These are phyloP conservation scores for Isabelozyma heimii DNA, from an alignment of 805 yeast species.

Conservation along the genomic window DNA sequence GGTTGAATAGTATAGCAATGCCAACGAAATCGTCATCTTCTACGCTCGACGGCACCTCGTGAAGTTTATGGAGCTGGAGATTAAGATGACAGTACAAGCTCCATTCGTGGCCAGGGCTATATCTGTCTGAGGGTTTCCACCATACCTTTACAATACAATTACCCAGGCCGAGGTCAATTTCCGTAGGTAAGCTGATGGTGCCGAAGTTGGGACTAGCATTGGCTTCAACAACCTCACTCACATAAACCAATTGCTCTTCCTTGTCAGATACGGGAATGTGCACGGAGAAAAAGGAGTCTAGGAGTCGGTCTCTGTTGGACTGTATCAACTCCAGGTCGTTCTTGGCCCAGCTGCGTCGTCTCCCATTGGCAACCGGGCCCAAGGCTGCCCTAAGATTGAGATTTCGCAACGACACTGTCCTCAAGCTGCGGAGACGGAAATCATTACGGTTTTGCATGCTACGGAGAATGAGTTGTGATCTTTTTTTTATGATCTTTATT, in stretches of 20 bases:
- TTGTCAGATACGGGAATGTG: too few species aligned
- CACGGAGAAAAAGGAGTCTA: too few species aligned
- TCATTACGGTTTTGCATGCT: conserved; percentile 7
- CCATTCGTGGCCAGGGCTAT: conserved; percentile 13
- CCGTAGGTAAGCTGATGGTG: conserved; percentile 21
- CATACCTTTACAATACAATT: conserved; percentile 17
- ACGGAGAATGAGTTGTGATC: neutral
- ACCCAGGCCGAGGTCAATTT: neutral
- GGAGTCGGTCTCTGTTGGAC: conserved; percentile 7
- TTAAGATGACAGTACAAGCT: conserved; percentile 11
- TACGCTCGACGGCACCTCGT: conserved; percentile 2
- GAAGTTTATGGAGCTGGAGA: conserved; percentile 15
- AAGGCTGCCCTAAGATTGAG: conserved; percentile 4
- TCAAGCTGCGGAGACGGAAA: conserved; percentile 10
- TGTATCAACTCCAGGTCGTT: conserved; percentile 8
- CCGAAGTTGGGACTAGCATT: conserved; percentile 25
- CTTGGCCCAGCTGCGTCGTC: conserved; percentile 2
- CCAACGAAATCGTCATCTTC: conserved; percentile 13
- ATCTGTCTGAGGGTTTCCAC: conserved; percentile 7
- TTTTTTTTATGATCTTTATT: neutral
- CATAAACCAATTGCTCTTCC: conserved; percentile 13
- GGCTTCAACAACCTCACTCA: conserved; percentile 26
- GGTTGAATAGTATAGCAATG: conserved; percentile 18
- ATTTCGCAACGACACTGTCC: conserved; percentile 13
- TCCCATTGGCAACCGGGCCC: too few species aligned